Evolutionary conservation across 805 yeast genomes (phyloP), one percentile per base, ranked within the genome.

Genomic region (Schwanniomyces occidentalis): DNA sequence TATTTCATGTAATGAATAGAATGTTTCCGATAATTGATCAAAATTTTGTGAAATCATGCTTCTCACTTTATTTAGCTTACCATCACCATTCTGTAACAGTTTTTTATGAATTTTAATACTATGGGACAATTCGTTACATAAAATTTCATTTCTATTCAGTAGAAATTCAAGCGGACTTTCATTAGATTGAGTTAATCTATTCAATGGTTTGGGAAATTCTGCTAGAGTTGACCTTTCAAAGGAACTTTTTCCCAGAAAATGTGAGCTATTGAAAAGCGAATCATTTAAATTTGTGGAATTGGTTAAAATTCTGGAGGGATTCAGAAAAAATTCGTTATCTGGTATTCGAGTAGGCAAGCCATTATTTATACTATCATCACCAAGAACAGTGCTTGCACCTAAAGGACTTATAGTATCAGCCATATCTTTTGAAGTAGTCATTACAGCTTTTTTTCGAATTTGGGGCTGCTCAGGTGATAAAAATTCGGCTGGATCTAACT

Each of bases 1-100:
- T 2, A 74, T 52, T 46, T 76, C 81, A 35, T 59, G 56, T 46
- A 74, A 61, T 5, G 76, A 65, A 33, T 64, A 63, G 38, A 65
- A 62, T 35, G 59, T 61, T 33, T 71, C 72, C 6, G 69, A 60
- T n/a, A 75, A 41, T 37, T 66, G 68, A 30, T 52, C 57, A 34
- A 68, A 54, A 30, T 51, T 39, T 12, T 46, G 48, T 4, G 55
- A 22, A 2, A 73, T 51, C 39, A 45, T 42, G 4, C 31, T 38
- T 38, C 78, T 42, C 2, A 54, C 45, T 9, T 49, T 42, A 13
- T 46, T 33, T 15, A 73, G 50, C 28, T 55, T 52, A 12, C 47
- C 52, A 42, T 63, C 62, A 1, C 76, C 76, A 3, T 46, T 38
- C 7, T 45, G 39, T 9, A 72, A 45, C 22, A 52, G 54, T 5